These are phyloP conservation scores for Pisolithus tinctorius DNA, from an alignment of 768 basidiomycete genomes.

Conservation along the genomic window DNA sequence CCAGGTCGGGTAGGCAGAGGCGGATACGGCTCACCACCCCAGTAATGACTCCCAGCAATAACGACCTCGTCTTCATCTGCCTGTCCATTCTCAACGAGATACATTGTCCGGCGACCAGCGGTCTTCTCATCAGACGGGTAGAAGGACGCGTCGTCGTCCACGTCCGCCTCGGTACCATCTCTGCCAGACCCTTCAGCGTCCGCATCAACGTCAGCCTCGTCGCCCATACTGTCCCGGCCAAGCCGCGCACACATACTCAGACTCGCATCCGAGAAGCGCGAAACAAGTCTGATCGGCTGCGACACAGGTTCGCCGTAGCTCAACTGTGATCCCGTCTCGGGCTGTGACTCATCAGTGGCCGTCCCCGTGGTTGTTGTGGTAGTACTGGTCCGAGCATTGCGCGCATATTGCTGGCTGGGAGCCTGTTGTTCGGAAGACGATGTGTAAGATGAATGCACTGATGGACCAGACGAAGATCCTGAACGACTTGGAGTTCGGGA, in stretches of 20 bases:
- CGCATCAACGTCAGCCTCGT: constrained; percentile 12
- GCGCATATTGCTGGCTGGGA: background rate
- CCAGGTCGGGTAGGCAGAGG: constrained; percentile 17
- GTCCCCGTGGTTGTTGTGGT: background rate
- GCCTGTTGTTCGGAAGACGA: constrained; percentile 15
- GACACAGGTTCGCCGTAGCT: constrained; percentile 14
- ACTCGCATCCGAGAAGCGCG: constrained; percentile 16
- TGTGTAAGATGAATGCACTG: constrained; percentile 19
- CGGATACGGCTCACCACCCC: constrained; percentile 12
- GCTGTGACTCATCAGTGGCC: constrained; percentile 8
- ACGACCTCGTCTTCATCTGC: constrained; percentile 18
- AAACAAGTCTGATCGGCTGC: constrained; percentile 1
- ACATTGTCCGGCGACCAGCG: constrained; percentile 29
- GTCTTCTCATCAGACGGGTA: constrained; percentile 27
- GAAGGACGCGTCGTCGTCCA: constrained; percentile 23
- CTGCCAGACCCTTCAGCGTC: constrained; percentile 11
- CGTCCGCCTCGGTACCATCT: constrained; percentile 9
- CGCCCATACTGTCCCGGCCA: constrained; percentile 11
- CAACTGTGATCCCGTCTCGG: constrained; percentile 17
- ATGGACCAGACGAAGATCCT: constrained; percentile 24
- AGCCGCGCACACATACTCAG: constrained; percentile 12
- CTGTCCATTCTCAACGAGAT: constrained; percentile 24
- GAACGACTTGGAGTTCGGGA: constrained; percentile 19
- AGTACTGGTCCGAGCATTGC: background rate
- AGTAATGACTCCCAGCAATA: constrained; percentile 15